Base-by-base conservation (phyloP, 768 basidiomycete genomes). In the Gymnopilus dilepis region DNA sequence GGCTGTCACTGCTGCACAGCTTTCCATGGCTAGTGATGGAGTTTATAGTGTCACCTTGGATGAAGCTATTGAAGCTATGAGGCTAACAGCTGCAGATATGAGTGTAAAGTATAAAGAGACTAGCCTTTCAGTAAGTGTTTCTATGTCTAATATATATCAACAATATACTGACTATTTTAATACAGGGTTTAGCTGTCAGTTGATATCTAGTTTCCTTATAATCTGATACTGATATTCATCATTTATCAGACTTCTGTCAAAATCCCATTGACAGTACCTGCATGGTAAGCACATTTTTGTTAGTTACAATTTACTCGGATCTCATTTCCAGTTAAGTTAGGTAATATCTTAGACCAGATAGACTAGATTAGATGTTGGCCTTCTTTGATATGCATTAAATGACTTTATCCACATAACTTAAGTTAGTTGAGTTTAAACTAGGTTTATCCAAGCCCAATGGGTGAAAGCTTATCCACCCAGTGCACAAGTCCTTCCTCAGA, bases 61-160 rank as follows among this genome's bases (percentile, higher is more conserved):
- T 71, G 94, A 97, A 73, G 96, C 95, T 2, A 97, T 98, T 58
- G 93, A 94, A 73, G 95, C 95, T 4, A 97, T 97, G 94, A 82
- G 93, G 22, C 72, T 97, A 50, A 97, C 95, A 6, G 95, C 96
- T 26, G 81, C 85, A n/a, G 93, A 95, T 73, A 97, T 97, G 94
- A 94, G 92, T 63, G 85, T 91, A 66, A 94, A 95, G 74, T 96
- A 97, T 73, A 97, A 97, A 72, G 95, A 98, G 76, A 98, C 95
- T 0, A 94, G 91, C 74, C 84, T 98, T 65, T 94, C 93, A 40
- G 94, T 91, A 70, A 65, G 88, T 77, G 17, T 22, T 34, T 47
- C 56, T 22, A 5, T 19, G 57, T 54, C 17, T n/a, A 19, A 28
- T 1, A 1, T 15, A 17, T n/a, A 31, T n/a, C 28, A 37, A 5